Evolutionary conservation across 495 filamentous ascomycete species (phyloP), one percentile per base, ranked within the genome.

Genomic region (Aspergillus leporis): DNA sequence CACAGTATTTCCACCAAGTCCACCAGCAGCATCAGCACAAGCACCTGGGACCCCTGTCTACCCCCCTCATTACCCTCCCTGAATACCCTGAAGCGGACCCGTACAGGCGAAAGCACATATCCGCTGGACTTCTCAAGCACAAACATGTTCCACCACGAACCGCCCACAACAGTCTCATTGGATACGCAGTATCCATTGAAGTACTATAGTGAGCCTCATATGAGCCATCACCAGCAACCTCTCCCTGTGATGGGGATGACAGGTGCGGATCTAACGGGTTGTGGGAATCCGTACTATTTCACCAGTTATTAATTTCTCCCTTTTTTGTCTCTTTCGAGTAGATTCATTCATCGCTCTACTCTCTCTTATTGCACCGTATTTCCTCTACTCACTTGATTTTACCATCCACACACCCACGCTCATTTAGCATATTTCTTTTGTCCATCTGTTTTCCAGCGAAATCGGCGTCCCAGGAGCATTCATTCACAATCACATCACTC

Each of bases 261-360:
- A 9, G 56, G 56, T 7, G 16, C 38, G 13, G 16, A 5, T 5
- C 3, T 16, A 3, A 41, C 16, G 14, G 38, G 13, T 5, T 69
- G 63, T 53, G 47, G 55, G 9, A 63, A 71, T 12, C 69, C 72
- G 3, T 76, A 71, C 40, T 74, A 72, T 61, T 76, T 71, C 52
- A 61, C 38, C 6, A 28, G 25, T 28, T 28, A 28, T 43, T 50
- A 40, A 51, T 45, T 22, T 23, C 32, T 41, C 40, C 34, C 53
- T 47, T 56, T 58, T 7, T n/a, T n/a, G n/a, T 51, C 32, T 51
- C 32, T 28, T 48, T 7, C 10, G n/a, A n/a, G n/a, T n/a, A 9
- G 28, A 23, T 10, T 25, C 7, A 23, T 23, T 23, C 46, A 48
- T 12, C 46, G 30, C 14, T 22, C 1, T 53, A 18, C 21, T 36